phyloP scores from a whole-genome alignment of 2,329 filamentous ascomycete genomes.

The Trichocomaceae sp. region DNA sequence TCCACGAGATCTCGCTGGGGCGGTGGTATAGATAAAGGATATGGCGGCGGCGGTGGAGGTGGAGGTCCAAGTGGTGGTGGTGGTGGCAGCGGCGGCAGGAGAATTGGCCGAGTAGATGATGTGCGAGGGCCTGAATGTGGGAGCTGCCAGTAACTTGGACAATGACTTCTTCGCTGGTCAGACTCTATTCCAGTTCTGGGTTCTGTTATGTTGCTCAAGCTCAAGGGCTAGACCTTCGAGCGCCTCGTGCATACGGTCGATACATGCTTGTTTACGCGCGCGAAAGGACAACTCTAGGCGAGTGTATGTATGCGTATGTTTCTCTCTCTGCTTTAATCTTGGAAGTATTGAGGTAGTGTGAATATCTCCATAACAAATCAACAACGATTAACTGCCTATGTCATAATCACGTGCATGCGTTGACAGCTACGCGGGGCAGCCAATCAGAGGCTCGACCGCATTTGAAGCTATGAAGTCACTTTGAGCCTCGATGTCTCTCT shows the following conservation, averaged over 20 bases:
- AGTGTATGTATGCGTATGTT: background rate
- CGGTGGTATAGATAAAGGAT: slow-evolving; percentile 24
- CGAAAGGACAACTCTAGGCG: background rate
- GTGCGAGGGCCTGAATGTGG: slow-evolving; percentile 43
- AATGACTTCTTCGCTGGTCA: background rate
- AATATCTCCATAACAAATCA: background rate
- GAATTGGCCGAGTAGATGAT: slow-evolving; percentile 43
- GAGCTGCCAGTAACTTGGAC: slow-evolving; percentile 33
- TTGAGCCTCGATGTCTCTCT: background rate
- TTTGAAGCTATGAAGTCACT: slow-evolving; percentile 9
- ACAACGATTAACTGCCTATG: background rate
- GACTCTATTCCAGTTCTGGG: background rate
- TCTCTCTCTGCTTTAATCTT: background rate
- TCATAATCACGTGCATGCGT: slow-evolving; percentile 2
- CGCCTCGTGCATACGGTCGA: background rate
- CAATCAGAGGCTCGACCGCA: slow-evolving; percentile 1
- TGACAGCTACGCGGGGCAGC: background rate
- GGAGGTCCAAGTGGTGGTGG: slow-evolving; percentile 25
- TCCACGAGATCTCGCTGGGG: slow-evolving; percentile 22
- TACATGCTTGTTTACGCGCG: background rate
- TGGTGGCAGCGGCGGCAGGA: slow-evolving; percentile 26
- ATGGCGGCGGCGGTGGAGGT: slow-evolving; percentile 24
- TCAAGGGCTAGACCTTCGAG: background rate
- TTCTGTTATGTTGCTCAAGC: background rate
- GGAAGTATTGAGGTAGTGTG: background rate